Percentiles rank a stretch among this genome's conserved stretches.
phyloP scores from a whole-genome alignment of 2,329 filamentous ascomycete genomes.

The Colletotrichum lupini region DNA sequence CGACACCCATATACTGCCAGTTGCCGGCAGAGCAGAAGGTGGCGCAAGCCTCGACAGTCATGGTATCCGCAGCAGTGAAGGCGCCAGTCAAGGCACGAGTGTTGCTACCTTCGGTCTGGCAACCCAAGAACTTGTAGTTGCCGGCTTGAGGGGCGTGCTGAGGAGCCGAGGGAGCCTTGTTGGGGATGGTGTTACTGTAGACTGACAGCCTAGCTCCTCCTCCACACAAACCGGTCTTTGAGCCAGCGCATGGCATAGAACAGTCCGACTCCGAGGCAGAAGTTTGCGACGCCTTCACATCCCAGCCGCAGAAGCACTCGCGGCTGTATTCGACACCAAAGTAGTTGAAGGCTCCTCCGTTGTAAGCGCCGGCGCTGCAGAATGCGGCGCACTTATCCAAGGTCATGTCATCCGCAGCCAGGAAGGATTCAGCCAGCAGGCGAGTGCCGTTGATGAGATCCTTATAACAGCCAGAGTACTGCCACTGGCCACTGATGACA shows the following conservation, averaged over 20 bases:
- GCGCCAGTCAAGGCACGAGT: slow-evolving; percentile 36
- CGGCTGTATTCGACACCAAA: slow-evolving; percentile 41
- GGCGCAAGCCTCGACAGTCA: slow-evolving; percentile 41
- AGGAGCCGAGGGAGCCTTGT: slow-evolving; percentile 28
- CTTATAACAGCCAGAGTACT: slow-evolving; percentile 40
- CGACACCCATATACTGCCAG: slow-evolving; percentile 40
- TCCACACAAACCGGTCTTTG: slow-evolving; percentile 31
- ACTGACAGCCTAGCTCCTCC: slow-evolving; percentile 38
- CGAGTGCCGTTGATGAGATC: slow-evolving; percentile 38
- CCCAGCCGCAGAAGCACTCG: slow-evolving; percentile 40
- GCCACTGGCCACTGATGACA: slow-evolving; percentile 34
- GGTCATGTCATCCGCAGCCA: slow-evolving; percentile 38
- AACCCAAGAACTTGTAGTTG: slow-evolving; percentile 38
- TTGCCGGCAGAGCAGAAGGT: slow-evolving; percentile 39
- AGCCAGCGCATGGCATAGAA: slow-evolving; percentile 32
- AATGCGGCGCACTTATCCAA: slow-evolving; percentile 40
- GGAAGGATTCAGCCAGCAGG: slow-evolving; percentile 26
- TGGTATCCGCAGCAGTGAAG: slow-evolving; percentile 37
- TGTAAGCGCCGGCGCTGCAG: slow-evolving; percentile 36
- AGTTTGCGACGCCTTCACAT: slow-evolving; percentile 31
- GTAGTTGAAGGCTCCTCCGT: slow-evolving; percentile 39
- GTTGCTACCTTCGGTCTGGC: slow-evolving; percentile 37
- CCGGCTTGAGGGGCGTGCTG: slow-evolving; percentile 33
- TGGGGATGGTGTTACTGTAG: slow-evolving; percentile 37
- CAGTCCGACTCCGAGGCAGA: slow-evolving; percentile 37